These are phyloP conservation scores for Psilocybe tampanensis DNA, from an alignment of 768 basidiomycete genomes.

Conservation along the genomic window DNA sequence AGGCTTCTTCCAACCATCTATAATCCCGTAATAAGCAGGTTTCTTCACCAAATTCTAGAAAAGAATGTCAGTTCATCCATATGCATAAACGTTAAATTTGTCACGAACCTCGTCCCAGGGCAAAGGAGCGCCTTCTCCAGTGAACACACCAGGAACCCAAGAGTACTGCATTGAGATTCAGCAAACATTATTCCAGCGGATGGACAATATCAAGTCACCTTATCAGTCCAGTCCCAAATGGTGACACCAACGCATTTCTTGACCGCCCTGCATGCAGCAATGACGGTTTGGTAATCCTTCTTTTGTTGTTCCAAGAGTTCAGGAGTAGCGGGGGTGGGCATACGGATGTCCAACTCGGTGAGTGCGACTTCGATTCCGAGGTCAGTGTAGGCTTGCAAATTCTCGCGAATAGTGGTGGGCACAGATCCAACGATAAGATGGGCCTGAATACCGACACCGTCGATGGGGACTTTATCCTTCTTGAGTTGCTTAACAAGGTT, in stretches of 20 bases:
- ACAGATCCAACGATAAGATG: slow-evolving; percentile 64
- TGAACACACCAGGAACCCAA: slow-evolving; percentile 38
- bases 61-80: slow-evolving; percentile 7
- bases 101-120: slow-evolving; percentile 38
- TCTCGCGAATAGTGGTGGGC: slow-evolving; percentile 47
- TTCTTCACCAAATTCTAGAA: slow-evolving; percentile 33
- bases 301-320: slow-evolving; percentile 55
- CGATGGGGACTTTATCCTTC: slow-evolving; percentile 52
- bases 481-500: slow-evolving; percentile 53
- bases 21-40: slow-evolving; percentile 42
- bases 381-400: slow-evolving; percentile 53
- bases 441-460: slow-evolving; percentile 62
- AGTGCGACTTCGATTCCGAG: slow-evolving; percentile 72
- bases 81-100: not conserved
- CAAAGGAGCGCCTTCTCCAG: slow-evolving; percentile 37
- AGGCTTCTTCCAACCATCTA: slow-evolving; percentile 20
- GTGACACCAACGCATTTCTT: slow-evolving; percentile 46
- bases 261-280: slow-evolving; percentile 52
- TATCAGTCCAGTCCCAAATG: slow-evolving; percentile 49
- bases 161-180: slow-evolving; percentile 31
- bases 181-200: not conserved
- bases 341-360: slow-evolving; percentile 69
- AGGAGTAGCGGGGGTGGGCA: slow-evolving; percentile 55
- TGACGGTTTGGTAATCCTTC: slow-evolving; percentile 57
- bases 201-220: slow-evolving; percentile 30